These are phyloP conservation scores for Glebionis coronaria DNA, from an alignment of 129 eudicot genomes.

Conservation along the genomic window DNA sequence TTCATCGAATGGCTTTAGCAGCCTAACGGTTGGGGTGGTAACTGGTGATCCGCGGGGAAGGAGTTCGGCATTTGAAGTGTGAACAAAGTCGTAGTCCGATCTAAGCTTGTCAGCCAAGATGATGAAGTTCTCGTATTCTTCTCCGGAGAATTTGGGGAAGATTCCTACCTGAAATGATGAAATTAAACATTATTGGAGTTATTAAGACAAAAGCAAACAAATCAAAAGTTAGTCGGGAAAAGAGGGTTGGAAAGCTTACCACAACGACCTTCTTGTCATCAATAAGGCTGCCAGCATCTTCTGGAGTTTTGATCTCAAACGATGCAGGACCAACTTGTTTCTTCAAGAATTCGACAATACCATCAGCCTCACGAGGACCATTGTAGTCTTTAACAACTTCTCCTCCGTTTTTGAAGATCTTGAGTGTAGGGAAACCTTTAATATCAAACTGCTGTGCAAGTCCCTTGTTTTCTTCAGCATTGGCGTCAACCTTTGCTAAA, in stretches of 20 bases:
- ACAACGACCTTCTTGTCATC: constrained; percentile 53
- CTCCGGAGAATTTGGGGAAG: constrained; percentile 66
- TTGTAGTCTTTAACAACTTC: constrained; percentile 61
- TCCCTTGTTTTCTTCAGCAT: constrained; percentile 55
- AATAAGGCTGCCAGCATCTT: constrained; percentile 44
- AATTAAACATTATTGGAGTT: constrained; percentile 1
- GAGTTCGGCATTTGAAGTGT: constrained; percentile 71
- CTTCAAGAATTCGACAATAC: constrained; percentile 64
- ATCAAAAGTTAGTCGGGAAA: background rate
- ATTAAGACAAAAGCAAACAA: background rate
- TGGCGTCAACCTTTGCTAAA: constrained; percentile 82
- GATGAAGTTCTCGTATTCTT: constrained; percentile 65
- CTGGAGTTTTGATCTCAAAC: constrained; percentile 56
- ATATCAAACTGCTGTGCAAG: constrained; percentile 47
- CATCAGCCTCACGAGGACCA: constrained; percentile 92
- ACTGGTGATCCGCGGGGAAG: constrained; percentile 58
- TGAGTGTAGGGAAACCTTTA: constrained; percentile 78
- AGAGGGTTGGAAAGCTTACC: constrained; percentile 33
- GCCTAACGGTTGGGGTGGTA: constrained; percentile 58
- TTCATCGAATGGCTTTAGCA: constrained; percentile 91
- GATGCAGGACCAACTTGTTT: constrained; percentile 81
- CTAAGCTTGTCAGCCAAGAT: constrained; percentile 71
- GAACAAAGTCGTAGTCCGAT: constrained; percentile 63
- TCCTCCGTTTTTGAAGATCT: constrained; percentile 77
- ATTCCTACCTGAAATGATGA: constrained; percentile 51